Evolutionary conservation across 805 yeast genomes (phyloP), one percentile per base, ranked within the genome.

Genomic region (Ogataea haglerorum): DNA sequence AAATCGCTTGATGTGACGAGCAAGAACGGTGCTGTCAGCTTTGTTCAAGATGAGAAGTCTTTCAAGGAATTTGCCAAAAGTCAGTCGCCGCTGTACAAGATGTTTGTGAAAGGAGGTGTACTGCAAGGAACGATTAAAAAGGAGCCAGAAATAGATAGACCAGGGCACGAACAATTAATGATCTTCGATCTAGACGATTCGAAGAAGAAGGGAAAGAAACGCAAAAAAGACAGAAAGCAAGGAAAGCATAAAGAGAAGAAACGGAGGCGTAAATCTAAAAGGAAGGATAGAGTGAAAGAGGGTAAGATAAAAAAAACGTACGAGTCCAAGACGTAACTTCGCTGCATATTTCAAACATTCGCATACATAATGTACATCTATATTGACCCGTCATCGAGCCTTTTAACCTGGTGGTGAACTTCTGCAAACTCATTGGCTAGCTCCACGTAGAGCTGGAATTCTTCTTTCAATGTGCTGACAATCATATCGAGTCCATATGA

Each of bases 21-120:
- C 15, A 42, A 12, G 21, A 35, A 39, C 27, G 34, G 24, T 9
- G 30, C 30, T 4, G 49, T 43, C 12, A 43, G 39, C 10, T 48
- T 47, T 34, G 36, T 39, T 18, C 85, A 78, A 47, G 76, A 74
- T 29, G 69, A 67, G 31, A 67, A 66, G 30, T 70, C 70, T 2
- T 76, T 71, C 6, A 63, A 64, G 34, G 73, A 69, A 25, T 65
- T 75, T 36, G 65, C 78, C 2, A 73, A 73, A 53, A 65, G 72
- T 2, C 68, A 67, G 24, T 82, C 93, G 5, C 95, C 95, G 1
- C 65, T 93, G 40, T 93, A 91, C 55, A 66, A 77, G 45, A 80
- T 83, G 86, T 91, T 91, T 68, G 95, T 89, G 1, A 74, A 76
- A 50, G 99, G 98, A 0, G 91, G 85, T 50, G 84, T 93, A 1